Conservation (phyloP, 306 rosid genomes). For the Cucumis hystrix region DNA sequence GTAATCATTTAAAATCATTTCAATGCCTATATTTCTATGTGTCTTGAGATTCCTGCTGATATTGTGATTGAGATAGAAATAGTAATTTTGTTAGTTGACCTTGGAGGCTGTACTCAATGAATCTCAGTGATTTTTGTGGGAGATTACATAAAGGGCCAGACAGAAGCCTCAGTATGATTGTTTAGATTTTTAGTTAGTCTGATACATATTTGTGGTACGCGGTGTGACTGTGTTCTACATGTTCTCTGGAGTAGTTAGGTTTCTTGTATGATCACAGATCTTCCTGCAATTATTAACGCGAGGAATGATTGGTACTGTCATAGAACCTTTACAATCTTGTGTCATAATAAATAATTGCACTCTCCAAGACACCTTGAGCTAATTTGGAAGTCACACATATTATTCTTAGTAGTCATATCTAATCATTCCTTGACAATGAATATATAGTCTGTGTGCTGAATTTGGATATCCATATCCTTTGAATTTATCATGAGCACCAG, state of each 20-base stretch:
- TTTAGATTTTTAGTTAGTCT: not conserved
- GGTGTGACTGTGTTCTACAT: not conserved
- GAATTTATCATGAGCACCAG: not conserved
- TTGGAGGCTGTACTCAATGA: not conserved
- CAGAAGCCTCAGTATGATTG: not conserved
- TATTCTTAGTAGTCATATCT: not conserved
- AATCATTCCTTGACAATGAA: not conserved
- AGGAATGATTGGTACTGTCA: not conserved
- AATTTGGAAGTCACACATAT: not conserved
- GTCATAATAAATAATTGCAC: not conserved
- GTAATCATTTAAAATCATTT: constrained; percentile 18
- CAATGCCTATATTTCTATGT: not conserved
- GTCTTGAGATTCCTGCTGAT: not conserved
- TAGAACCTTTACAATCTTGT: not conserved
- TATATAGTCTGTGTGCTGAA: not conserved
- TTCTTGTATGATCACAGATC: not conserved
- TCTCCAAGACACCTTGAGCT: not conserved
- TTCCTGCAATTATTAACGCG: not conserved
- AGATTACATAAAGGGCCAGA: not conserved
- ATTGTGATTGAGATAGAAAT: not conserved
- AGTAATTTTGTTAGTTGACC: not conserved
- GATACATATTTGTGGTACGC: not conserved
- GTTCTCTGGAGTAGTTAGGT: not conserved
- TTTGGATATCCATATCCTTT: not conserved
- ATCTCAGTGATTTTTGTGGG: not conserved